A percentile compares a stretch with the other conserved stretches of the same genome.
Evolutionary conservation across 805 yeast species (phyloP).

Genomic region (Monosporozyma servazzii): DNA sequence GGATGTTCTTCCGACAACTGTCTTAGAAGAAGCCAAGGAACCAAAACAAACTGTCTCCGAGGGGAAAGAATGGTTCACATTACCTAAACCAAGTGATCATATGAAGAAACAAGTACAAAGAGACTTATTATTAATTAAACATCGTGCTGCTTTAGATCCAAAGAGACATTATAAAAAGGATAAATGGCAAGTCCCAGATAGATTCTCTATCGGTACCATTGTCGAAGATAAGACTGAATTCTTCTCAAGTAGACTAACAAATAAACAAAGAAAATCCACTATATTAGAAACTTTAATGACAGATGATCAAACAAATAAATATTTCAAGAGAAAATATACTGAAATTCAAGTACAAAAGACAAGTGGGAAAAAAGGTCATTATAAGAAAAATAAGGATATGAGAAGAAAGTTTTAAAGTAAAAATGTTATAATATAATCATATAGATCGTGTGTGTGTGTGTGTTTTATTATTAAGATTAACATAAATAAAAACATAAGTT

Average conservation of each 20-base stretch:
- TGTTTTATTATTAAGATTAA: background rate
- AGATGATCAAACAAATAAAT: conserved; percentile 58
- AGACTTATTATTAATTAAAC: conserved; percentile 69
- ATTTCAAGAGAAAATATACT: conserved; percentile 74
- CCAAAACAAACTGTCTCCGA: background rate
- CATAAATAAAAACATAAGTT: background rate
- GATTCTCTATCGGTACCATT: conserved; percentile 83
- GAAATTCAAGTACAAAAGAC: conserved; percentile 62
- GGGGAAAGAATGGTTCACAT: conserved; percentile 60
- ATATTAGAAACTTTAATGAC: conserved; percentile 75
- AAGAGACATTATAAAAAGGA: conserved; percentile 90
- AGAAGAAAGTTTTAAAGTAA: conserved; percentile 35
- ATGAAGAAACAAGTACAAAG: conserved; percentile 49
- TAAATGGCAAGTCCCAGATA: conserved; percentile 66
- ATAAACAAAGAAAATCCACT: conserved; percentile 65
- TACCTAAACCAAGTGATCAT: conserved; percentile 71
- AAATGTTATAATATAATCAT: no score
- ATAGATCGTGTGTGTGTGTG: no score
- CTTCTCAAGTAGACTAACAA: conserved; percentile 48
- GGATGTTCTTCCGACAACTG: background rate
- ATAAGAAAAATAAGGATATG: conserved; percentile 52
- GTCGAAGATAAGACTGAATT: conserved; percentile 75
- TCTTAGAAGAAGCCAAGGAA: background rate
- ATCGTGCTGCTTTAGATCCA: conserved; percentile 88
- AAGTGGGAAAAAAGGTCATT: conserved; percentile 59